Evolutionary conservation across 345 rosid species (phyloP).

Genomic region (Aquilaria sinensis): DNA sequence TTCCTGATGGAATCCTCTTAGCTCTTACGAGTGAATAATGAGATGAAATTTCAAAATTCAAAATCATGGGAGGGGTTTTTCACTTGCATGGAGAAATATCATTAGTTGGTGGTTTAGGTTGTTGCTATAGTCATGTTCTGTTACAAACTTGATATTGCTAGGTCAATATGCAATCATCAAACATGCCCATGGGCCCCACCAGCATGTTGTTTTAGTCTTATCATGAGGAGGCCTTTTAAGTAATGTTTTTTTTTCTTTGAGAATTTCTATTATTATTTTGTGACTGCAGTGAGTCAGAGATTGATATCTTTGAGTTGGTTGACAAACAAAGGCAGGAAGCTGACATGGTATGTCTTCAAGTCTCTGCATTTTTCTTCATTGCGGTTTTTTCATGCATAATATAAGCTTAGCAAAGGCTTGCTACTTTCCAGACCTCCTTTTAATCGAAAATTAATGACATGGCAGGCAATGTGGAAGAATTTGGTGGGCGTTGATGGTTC

Average conservation of each 20-base stretch:
- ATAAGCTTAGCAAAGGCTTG: conserved; percentile 3
- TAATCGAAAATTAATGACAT: conserved; percentile 1
- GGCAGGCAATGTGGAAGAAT: conserved; percentile 71
- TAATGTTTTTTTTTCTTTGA: background rate
- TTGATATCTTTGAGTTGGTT: conserved; percentile 79
- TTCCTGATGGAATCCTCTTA: no score
- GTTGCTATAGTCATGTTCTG: no score
- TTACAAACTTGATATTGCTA: no score
- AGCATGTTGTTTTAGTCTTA: background rate
- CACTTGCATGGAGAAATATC: no score
- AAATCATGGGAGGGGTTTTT: no score
- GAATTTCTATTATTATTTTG: background rate
- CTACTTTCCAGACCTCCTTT: background rate
- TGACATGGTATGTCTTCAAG: conserved; percentile 50
- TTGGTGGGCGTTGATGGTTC: conserved; percentile 45
- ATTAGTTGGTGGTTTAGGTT: no score
- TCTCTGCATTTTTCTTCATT: conserved; percentile 1
- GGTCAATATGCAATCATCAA: no score
- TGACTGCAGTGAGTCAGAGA: conserved; percentile 73
- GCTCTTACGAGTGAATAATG: no score
- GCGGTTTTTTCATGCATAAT: background rate
- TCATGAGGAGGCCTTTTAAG: background rate
- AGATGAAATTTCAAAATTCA: no score
- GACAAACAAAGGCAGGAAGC: conserved; percentile 64
- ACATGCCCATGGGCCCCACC: no score